Base-by-base conservation (phyloP, 2,329 filamentous ascomycete genomes). In the Fusarium cicatricum region DNA sequence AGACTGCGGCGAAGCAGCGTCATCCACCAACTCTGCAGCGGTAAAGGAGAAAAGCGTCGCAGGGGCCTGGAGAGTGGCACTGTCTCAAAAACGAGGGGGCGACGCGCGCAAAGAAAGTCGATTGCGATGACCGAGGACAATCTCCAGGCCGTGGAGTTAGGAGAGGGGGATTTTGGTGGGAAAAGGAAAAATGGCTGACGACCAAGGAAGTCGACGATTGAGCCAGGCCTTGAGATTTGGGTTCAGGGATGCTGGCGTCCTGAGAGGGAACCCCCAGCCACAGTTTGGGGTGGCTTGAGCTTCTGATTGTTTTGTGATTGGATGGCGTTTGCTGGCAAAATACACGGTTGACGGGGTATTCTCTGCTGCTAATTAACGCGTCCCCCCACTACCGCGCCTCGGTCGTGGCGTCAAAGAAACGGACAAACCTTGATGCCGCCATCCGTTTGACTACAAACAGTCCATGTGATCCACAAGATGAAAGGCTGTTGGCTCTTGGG, bases 121-220 rank as follows among this genome's bases (percentile, higher is more conserved):
- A 52, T 36, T 47, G 60, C 43, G 55, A 60, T 52, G 55, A 33
- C 26, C 44, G 47, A 58, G 43, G 53, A 42, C 64, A 56, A 60
- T 65, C 48, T 61, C 62, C 49, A 58, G 40, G 55, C 41, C 50
- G 54, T 55, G 46, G 41, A 62, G 52, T 32, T 43, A 39, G 42
- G 46, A 50, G 55, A 60, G 49, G 53, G 59, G 54, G 59, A 58
- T 8, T 26, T 64, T 55, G 46, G 52, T 66, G 64, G 44, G 58
- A 65, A 51, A 48, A 51, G 56, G 57, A 62, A 64, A 58, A 58
- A 58, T 53, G 55, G 58, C 60, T 65, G 58, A 56, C 49, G 37
- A 62, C 49, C 52, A 62, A 63, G 62, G 60, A 69, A 66, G 69
- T 71, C 60, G 66, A 68, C 60, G 66, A 60, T 69, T 64, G 59